phyloP scores from a whole-genome alignment of 2,329 filamentous ascomycete species.

The Leptographium wingfieldii region DNA sequence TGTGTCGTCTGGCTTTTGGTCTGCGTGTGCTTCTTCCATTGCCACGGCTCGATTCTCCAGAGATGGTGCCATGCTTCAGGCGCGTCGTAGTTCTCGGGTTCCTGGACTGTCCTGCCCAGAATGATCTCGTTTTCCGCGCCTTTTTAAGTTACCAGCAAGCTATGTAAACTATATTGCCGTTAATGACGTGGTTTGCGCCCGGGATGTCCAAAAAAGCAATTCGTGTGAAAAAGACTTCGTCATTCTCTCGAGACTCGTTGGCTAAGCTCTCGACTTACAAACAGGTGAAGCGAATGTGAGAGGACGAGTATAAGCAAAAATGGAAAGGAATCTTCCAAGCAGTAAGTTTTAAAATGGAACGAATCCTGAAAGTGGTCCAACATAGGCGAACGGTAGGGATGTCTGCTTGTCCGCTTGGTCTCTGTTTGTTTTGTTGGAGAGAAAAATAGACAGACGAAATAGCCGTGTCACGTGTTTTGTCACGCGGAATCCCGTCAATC shows the following conservation, averaged over 20 bases:
- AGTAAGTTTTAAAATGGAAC: conserved; percentile 17
- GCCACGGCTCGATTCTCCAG: not conserved
- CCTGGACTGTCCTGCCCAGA: not conserved
- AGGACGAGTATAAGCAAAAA: not conserved
- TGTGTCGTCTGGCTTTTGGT: not conserved
- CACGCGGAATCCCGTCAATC: no score
- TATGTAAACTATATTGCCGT: not conserved
- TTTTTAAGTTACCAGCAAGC: not conserved
- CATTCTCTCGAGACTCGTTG: not conserved
- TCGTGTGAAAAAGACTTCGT: not conserved
- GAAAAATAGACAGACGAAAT: no score
- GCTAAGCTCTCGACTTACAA: conserved; percentile 4
- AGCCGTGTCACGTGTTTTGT: no score
- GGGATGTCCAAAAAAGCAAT: not conserved
- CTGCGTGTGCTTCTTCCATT: not conserved
- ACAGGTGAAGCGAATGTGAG: not conserved
- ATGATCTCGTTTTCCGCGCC: not conserved
- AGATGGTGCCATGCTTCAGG: conserved; percentile 1
- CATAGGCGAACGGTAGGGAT: no score
- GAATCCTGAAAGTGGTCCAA: not conserved
- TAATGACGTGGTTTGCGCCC: conserved; percentile 1
- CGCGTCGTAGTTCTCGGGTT: not conserved
- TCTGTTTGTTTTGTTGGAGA: no score
- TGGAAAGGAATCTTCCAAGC: not conserved
- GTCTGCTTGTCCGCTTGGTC: no score